A percentile compares a stretch with the other conserved stretches of the same genome.
These are phyloP conservation scores for Spathaspora sp. DNA, from an alignment of 1,139 yeast genomes.

Conservation along the genomic window DNA sequence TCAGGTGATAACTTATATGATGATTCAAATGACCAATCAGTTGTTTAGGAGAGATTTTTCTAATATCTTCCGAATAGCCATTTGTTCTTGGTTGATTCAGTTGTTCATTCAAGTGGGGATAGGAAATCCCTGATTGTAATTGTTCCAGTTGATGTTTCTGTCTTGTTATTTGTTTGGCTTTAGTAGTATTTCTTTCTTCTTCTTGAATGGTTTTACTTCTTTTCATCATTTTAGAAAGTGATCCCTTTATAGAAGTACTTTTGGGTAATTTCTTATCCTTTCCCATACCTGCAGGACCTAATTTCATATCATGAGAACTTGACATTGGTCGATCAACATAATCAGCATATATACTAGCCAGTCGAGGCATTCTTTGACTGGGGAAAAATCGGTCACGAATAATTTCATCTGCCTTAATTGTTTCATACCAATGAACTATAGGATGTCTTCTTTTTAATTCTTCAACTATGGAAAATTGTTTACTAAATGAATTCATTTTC, in stretches of 20 bases:
- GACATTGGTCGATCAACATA: slow-evolving; percentile 12
- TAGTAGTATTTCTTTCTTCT: not conserved
- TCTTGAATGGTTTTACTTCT: slow-evolving; percentile 1
- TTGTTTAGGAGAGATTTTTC: too few relatives aligned
- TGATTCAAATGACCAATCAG: too few relatives aligned
- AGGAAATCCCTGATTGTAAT: not conserved
- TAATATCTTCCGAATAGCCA: too few relatives aligned
- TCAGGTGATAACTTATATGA: too few relatives aligned
- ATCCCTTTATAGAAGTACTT: slow-evolving; percentile 8
- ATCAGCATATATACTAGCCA: slow-evolving; percentile 9
- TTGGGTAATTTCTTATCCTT: not conserved
- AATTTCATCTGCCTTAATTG: slow-evolving; percentile 9
- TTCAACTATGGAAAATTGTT: slow-evolving; percentile 12
- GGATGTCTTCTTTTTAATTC: slow-evolving; percentile 8
- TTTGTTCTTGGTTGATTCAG: too few relatives aligned
- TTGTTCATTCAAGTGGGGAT: too few relatives aligned
- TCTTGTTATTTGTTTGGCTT: not conserved
- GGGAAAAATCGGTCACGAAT: slow-evolving; percentile 11
- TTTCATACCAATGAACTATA: slow-evolving; percentile 11
- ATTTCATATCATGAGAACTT: slow-evolving; percentile 5
- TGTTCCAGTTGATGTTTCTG: not conserved
- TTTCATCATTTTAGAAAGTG: slow-evolving; percentile 11
- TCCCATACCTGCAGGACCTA: not conserved
- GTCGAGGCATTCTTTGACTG: slow-evolving; percentile 7
- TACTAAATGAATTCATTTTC: slow-evolving; percentile 12